Percentiles rank a stretch among this genome's conserved stretches.
Evolutionary conservation across 2,329 filamentous ascomycete genomes (phyloP).

Genomic region (Chlorencoelia australis): DNA sequence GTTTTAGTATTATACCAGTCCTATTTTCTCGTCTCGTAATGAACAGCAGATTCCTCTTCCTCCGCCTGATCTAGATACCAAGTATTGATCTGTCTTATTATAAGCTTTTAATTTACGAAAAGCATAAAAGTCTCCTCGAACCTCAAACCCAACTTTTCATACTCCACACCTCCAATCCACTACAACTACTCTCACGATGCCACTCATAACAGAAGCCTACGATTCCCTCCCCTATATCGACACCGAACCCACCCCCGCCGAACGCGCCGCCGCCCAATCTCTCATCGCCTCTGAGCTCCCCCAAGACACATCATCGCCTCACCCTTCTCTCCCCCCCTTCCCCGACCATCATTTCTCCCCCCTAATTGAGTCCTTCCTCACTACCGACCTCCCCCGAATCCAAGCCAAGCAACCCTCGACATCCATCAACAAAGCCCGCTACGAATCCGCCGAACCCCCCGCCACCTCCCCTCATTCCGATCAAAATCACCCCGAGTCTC

Average conservation of each 20-base stretch:
- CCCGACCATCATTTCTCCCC: conserved; percentile 50
- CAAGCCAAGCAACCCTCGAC: conserved; percentile 46
- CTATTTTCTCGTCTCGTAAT: too few relatives aligned
- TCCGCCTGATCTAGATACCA: too few relatives aligned
- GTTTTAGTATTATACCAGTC: too few relatives aligned
- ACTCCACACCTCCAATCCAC: conserved; percentile 3
- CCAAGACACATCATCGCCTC: conserved; percentile 28
- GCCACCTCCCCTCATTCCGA: conserved; percentile 29
- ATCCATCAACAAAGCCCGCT: conserved; percentile 68
- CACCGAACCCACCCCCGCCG: conserved; percentile 50
- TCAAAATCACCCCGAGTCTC: conserved; percentile 26
- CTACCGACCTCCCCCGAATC: conserved; percentile 48
- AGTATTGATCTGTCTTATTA: too few relatives aligned
- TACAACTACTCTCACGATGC: conserved; percentile 14
- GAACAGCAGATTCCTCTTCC: too few relatives aligned
- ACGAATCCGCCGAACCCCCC: conserved; percentile 62
- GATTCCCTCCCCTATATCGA: conserved; percentile 54
- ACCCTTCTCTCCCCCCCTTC: conserved; percentile 46
- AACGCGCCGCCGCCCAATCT: conserved; percentile 55
- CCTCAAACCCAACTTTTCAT: conserved; percentile 1
- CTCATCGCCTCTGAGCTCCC: conserved; percentile 60
- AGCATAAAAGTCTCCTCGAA: too few relatives aligned
- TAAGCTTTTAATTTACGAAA: too few relatives aligned
- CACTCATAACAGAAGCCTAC: conserved; percentile 20
- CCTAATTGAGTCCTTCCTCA: conserved; percentile 56